Percentiles rank a stretch among this genome's conserved stretches.
These are phyloP conservation scores for Didymella glomerata DNA, from an alignment of 2,329 filamentous ascomycete genomes.

Conservation along the genomic window DNA sequence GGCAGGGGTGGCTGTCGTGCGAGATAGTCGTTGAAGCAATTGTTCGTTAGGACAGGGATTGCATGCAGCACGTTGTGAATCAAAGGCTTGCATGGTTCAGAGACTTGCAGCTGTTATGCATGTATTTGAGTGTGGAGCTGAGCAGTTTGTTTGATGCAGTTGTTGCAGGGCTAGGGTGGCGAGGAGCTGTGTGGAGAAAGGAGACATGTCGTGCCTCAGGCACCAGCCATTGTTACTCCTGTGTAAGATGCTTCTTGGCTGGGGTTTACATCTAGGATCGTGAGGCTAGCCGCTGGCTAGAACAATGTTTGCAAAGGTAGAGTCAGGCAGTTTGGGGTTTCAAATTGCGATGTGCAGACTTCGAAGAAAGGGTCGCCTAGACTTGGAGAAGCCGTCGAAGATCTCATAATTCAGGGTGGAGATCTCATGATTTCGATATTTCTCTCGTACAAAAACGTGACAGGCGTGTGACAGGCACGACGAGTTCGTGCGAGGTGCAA, in stretches of 20 bases:
- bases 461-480: background rate
- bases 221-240: constrained; percentile 1
- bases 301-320: constrained; percentile 11
- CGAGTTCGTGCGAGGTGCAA: constrained; percentile 17
- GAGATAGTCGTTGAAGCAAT: constrained; percentile 5
- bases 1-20: constrained; percentile 3
- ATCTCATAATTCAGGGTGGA: background rate
- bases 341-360: constrained; percentile 21
- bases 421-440: constrained; percentile 5
- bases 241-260: background rate
- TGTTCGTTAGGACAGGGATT: background rate
- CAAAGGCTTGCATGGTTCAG: background rate
- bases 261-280: background rate
- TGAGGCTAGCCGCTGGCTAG: constrained; percentile 2
- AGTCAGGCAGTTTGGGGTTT: constrained; percentile 6
- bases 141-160: background rate
- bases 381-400: constrained; percentile 3
- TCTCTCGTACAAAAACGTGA: constrained; percentile 10
- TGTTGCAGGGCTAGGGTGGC: background rate
- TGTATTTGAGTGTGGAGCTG: background rate
- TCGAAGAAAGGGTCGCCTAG: constrained; percentile 5
- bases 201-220: constrained; percentile 12
- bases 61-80: background rate
- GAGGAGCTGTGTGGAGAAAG: constrained; percentile 1
- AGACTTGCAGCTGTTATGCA: background rate